Conservation (phyloP, 805 yeast species). For the Lachancea fermentati region DNA sequence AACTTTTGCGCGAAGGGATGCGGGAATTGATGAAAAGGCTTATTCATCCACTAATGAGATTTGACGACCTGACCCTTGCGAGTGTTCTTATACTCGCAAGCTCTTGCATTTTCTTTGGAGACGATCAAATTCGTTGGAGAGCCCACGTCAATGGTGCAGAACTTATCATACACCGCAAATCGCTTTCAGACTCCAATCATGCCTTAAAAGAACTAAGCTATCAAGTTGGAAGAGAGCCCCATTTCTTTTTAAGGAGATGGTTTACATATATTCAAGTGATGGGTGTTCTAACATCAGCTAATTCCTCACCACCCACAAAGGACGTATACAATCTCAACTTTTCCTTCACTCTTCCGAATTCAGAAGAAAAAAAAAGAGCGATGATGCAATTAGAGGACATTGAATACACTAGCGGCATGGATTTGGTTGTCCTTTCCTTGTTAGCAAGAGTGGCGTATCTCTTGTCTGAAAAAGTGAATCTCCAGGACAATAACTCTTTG, state of each 20-base stretch:
- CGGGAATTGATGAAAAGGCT: slow-evolving; percentile 8
- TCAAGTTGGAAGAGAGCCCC: neutral
- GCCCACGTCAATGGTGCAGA: slow-evolving; percentile 41
- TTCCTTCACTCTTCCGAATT: slow-evolving; percentile 6
- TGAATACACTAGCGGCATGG: slow-evolving; percentile 63
- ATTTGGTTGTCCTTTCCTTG: slow-evolving; percentile 52
- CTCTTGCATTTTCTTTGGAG: slow-evolving; percentile 44
- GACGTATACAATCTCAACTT: neutral
- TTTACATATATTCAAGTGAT: slow-evolving; percentile 62
- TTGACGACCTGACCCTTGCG: slow-evolving; percentile 6
- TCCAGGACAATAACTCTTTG: too few relatives aligned
- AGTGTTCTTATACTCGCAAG: slow-evolving; percentile 53
- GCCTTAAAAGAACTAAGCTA: neutral
- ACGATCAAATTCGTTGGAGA: slow-evolving; percentile 47
- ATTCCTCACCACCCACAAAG: slow-evolving; percentile 1
- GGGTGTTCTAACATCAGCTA: slow-evolving; percentile 55
- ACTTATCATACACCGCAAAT: slow-evolving; percentile 4
- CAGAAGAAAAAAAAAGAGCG: slow-evolving; percentile 7
- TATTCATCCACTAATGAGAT: slow-evolving; percentile 9
- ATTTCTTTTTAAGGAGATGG: slow-evolving; percentile 58
- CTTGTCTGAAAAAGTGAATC: slow-evolving; percentile 30
- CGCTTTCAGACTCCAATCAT: neutral
- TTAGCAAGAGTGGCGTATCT: slow-evolving; percentile 41
- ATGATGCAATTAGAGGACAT: slow-evolving; percentile 37
- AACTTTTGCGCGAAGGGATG: slow-evolving; percentile 9